Percentiles rank a stretch among this genome's conserved stretches.
phyloP scores from a whole-genome alignment of 2,329 filamentous ascomycete genomes.

The Seiridium unicorne region DNA sequence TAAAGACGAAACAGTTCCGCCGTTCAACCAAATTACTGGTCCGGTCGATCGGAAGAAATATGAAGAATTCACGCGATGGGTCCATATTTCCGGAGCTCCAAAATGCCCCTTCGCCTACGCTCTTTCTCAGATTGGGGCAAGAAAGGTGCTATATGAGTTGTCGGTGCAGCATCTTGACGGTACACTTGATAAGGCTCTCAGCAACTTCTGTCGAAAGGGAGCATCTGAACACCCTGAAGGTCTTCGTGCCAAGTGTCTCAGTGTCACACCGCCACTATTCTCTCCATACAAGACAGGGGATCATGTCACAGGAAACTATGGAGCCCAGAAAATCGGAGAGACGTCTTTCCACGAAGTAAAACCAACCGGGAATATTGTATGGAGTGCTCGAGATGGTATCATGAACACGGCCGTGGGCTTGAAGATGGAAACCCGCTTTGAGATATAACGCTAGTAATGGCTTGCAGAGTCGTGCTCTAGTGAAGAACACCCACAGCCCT shows the following conservation, averaged over 20 bases:
- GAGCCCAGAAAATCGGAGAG: constrained; percentile 21
- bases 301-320: constrained; percentile 27
- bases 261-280: constrained; percentile 32
- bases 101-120: constrained; percentile 30
- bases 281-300: constrained; percentile 30
- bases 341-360: constrained; percentile 10
- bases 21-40: constrained; percentile 21
- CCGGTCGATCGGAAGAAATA: constrained; percentile 22
- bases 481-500: too few species aligned
- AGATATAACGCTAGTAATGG: not conserved
- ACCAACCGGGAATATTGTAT: constrained; percentile 25
- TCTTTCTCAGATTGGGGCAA: constrained; percentile 21
- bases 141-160: constrained; percentile 25
- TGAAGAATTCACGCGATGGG: constrained; percentile 19
- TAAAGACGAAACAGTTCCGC: constrained; percentile 23
- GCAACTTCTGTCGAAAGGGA: constrained; percentile 3
- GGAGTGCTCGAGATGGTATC: constrained; percentile 28
- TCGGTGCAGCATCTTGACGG: constrained; percentile 25
- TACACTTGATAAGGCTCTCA: constrained; percentile 30
- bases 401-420: constrained; percentile 25
- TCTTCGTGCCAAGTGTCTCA: constrained; percentile 27
- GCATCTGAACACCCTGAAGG: constrained; percentile 5
- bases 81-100: constrained; percentile 21
- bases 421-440: constrained; percentile 23
- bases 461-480: too few species aligned